Evolutionary conservation across 805 yeast species (phyloP).

Genomic region (Pichia scutulata): DNA sequence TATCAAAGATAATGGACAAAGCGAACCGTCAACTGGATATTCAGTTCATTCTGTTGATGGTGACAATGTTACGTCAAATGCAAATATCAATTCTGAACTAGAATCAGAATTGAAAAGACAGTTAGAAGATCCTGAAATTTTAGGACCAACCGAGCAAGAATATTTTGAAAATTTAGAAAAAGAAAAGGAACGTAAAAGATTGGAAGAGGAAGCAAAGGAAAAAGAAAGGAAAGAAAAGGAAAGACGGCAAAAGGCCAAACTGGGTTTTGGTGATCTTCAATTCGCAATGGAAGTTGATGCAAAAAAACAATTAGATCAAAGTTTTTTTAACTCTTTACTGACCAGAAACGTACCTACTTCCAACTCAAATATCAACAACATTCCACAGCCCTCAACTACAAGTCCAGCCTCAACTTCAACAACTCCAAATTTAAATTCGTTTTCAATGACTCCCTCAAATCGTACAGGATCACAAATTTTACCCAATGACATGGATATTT

Average conservation of each 20-base stretch:
- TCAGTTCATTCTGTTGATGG: neutral
- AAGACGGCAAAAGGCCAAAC: neutral
- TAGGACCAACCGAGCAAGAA: constrained; percentile 12
- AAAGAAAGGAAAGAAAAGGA: neutral
- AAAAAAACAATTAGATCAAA: constrained; percentile 17
- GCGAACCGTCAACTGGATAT: neutral
- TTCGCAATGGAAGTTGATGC: constrained; percentile 14
- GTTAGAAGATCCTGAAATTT: constrained; percentile 8
- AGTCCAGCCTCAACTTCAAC: neutral
- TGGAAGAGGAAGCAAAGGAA: neutral
- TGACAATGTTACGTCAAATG: neutral
- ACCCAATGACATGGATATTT: neutral
- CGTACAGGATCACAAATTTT: neutral
- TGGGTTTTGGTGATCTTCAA: constrained; percentile 13
- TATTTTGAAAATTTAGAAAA: neutral
- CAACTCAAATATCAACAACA: neutral
- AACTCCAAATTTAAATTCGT: neutral
- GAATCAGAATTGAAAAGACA: constrained; percentile 4
- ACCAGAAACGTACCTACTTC: neutral
- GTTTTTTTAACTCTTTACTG: constrained; percentile 18
- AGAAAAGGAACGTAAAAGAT: neutral
- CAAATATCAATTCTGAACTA: neutral
- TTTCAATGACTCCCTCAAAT: neutral
- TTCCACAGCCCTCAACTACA: neutral
- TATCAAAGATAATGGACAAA: neutral